Evolutionary conservation across 129 eudicot species (phyloP), one percentile per base, ranked within the genome.

Genomic region (Glebionis coronaria): DNA sequence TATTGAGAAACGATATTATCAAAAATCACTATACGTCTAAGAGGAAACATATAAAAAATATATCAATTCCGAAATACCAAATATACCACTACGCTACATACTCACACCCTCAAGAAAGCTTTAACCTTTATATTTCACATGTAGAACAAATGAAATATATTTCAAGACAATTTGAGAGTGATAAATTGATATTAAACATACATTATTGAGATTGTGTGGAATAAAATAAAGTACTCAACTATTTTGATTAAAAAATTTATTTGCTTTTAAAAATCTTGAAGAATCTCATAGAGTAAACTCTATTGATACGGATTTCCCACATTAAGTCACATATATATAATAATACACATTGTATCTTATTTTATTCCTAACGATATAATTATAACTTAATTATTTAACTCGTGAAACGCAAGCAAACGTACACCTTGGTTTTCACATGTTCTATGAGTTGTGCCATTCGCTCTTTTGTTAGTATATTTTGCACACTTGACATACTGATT

Each of bases 361-460:
- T 52, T 52, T 4, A 16, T 45, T 25, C 28, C 16, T 27, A 10
- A 46, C 19, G 3, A 21, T 27, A 60, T 54, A 55, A 16, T 6
- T 12, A 59, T 21, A 28, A 21, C 8, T 12, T 74, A 0, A 10
- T 3, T 47, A 58, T 45, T n/a, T 44, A 61, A 18, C 50, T 67
- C 74, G 74, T 67, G 74, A 52, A 75, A 42, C 61, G 73, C 69
- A 35, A 75, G 74, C 25, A 67, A 59, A 51, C 12, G 42, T 50
- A 75, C 38, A 68, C 64, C 25, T 38, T 67, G 49, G 69, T 67
- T 58, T 35, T 35, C 73, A 58, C 63, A 49, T 75, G 72, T 58
- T 67, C 12, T 59, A 12, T 75, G 69, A 75, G 74, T 68, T 75
- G 79, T 75, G 19, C 63, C 63, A 49, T 67, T 14, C 28, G 56